A percentile compares a stretch with the other conserved stretches of the same genome.
These are phyloP conservation scores for Venturia aucupariae DNA, from an alignment of 2,329 filamentous ascomycete genomes.

Conservation along the genomic window DNA sequence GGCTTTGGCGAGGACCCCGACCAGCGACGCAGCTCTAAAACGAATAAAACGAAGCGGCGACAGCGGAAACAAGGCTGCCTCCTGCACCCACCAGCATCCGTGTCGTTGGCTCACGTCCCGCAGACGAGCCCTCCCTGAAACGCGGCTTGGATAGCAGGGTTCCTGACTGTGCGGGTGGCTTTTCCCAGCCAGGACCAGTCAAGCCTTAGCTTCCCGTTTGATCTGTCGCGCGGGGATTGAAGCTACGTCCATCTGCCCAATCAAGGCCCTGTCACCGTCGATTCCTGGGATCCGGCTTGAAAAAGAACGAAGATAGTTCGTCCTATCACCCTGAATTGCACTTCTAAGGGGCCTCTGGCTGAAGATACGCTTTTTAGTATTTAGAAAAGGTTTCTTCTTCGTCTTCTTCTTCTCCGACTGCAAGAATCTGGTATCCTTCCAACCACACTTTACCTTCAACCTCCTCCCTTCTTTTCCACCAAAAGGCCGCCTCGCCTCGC, in stretches of 20 bases:
- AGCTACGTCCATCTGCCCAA: background rate
- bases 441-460: background rate
- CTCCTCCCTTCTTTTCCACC: background rate
- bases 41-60: too few species aligned
- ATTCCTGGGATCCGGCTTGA: background rate
- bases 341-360: background rate
- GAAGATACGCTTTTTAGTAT: background rate
- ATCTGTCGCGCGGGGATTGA: slow-evolving; percentile 6
- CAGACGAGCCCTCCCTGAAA: slow-evolving; percentile 1
- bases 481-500: background rate
- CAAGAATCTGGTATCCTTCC: slow-evolving; percentile 9
- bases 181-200: background rate
- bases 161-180: background rate
- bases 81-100: too few species aligned
- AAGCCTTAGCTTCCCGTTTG: slow-evolving; percentile 6
- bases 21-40: too few species aligned
- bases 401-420: background rate
- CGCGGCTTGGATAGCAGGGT: background rate
- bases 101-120: slow-evolving; percentile 1
- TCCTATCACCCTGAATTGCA: slow-evolving; percentile 6
- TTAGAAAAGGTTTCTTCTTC: background rate
- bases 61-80: too few species aligned
- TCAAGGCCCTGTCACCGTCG: background rate
- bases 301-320: background rate
- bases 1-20: too few species aligned